Evolutionary conservation across 345 rosid genomes (phyloP).

Genomic region (Salix purpurea): DNA sequence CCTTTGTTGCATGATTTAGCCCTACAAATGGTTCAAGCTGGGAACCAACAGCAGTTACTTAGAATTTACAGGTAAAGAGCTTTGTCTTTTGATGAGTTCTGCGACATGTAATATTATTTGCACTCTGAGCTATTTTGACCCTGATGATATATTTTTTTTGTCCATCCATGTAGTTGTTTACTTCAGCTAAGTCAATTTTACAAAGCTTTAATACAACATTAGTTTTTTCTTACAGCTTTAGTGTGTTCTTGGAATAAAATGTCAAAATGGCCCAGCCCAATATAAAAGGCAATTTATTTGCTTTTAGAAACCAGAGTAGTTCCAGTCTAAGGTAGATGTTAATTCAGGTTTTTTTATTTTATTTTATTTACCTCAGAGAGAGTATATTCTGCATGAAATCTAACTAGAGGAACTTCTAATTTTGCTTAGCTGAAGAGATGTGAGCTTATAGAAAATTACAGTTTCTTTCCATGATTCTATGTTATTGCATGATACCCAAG

Average conservation of each 20-base stretch:
- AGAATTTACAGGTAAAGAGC: conserved; percentile 62
- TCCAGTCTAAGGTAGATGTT: background rate
- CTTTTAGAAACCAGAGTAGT: background rate
- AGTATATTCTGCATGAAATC: background rate
- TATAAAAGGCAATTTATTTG: background rate
- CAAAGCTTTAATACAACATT: background rate
- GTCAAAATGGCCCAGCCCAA: background rate
- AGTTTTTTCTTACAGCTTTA: background rate
- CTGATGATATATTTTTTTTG: background rate
- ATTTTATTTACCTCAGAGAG: background rate
- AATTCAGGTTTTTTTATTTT: background rate
- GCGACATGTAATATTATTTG: background rate
- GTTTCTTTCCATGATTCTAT: background rate
- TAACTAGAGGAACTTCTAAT: background rate
- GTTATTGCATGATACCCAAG: background rate
- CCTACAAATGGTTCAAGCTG: conserved; percentile 89
- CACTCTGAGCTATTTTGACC: background rate
- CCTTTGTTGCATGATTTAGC: conserved; percentile 92
- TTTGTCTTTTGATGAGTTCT: background rate
- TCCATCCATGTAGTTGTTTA: background rate
- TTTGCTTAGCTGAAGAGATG: background rate
- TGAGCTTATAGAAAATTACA: background rate
- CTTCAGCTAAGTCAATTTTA: background rate
- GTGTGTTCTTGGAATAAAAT: background rate
- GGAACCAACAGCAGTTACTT: conserved; percentile 70